phyloP scores from a whole-genome alignment of 331 rosid species.

The Malus hybrid region DNA sequence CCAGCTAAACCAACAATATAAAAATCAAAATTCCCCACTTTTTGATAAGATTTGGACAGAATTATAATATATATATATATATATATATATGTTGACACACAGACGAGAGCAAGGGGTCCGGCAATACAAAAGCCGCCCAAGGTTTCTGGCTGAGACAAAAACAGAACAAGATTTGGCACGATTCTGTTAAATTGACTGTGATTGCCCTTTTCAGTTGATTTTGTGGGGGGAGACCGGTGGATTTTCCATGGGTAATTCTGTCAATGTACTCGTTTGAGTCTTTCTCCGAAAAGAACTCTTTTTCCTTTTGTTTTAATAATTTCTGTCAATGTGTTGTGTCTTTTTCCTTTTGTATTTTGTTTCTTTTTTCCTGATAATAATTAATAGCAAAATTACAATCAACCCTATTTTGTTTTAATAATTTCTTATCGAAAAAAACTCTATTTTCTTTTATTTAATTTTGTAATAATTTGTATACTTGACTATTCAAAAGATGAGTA shows the following conservation, averaged over 20 bases:
- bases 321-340: no score
- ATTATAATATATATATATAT: not conserved
- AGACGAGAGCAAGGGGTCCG: not conserved
- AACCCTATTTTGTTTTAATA: no score
- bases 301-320: no score
- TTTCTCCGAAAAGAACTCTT: not conserved
- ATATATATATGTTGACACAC: not conserved
- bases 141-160: constrained; percentile 1
- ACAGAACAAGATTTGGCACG: not conserved
- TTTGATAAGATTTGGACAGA: not conserved
- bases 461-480: no score
- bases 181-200: constrained; percentile 14
- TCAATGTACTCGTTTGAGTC: not conserved
- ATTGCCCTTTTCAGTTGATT: constrained; percentile 2
- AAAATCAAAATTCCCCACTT: not conserved
- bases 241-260: not conserved
- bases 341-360: no score
- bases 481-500: no score
- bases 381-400: no score
- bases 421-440: no score
- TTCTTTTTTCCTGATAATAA: no score
- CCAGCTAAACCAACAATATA: constrained; percentile 16
- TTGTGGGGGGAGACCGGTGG: no score
- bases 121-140: constrained; percentile 32
- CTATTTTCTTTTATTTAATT: no score